Conservation (phyloP, 371 early-diverging fungal genomes). For the Mortierella polycephala region DNA sequence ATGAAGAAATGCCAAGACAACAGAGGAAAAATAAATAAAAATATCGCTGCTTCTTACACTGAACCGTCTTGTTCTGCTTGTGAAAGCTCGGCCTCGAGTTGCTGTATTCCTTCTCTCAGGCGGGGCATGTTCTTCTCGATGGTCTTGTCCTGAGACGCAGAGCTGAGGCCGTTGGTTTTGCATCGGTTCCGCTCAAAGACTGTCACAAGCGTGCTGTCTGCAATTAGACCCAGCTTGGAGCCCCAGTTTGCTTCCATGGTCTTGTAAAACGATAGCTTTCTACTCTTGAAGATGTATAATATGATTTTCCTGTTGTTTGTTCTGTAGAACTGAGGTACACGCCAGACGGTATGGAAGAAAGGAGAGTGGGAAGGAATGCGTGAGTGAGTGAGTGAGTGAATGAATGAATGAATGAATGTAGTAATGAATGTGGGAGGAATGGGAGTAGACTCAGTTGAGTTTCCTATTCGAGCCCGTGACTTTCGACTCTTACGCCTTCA, state of each 20-base stretch:
- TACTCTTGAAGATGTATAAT: background rate
- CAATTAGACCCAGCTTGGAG: constrained; percentile 64
- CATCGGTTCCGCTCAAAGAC: constrained; percentile 73
- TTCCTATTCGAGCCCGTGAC: too few species aligned
- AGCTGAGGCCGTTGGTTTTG: constrained; percentile 64
- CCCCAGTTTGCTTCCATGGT: constrained; percentile 67
- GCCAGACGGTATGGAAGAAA: too few species aligned
- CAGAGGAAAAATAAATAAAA: constrained; percentile 1
- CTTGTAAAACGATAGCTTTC: too few species aligned
- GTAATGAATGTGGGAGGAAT: too few species aligned
- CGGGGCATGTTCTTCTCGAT: constrained; percentile 68
- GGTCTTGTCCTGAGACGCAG: constrained; percentile 66
- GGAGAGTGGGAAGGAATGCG: too few species aligned
- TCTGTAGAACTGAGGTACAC: too few species aligned
- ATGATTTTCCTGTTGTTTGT: background rate
- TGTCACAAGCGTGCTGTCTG: constrained; percentile 70
- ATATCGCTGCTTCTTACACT: constrained; percentile 51
- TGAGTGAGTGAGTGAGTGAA: too few species aligned
- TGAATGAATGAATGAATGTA: too few species aligned
- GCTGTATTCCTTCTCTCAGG: constrained; percentile 64
- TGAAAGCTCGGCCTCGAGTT: constrained; percentile 70
- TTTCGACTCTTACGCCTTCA: too few species aligned
- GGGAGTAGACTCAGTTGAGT: too few species aligned
- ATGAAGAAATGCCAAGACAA: background rate
- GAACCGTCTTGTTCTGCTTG: constrained; percentile 68